Conservation (phyloP, 257 asterid species). For the Solanum tarijense region DNA sequence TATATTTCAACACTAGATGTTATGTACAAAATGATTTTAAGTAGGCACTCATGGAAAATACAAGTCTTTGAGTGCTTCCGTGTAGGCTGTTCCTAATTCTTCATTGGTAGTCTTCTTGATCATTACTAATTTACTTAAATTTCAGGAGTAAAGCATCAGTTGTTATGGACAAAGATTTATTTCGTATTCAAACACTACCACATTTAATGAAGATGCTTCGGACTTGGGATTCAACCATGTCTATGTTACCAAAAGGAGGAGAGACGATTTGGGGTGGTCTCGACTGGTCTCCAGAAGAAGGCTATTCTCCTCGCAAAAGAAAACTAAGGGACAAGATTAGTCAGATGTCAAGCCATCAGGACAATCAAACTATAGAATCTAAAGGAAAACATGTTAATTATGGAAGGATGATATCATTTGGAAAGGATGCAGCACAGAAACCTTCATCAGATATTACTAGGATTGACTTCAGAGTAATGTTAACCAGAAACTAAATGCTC, state of each 20-base stretch:
- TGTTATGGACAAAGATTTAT: slow-evolving; percentile 60
- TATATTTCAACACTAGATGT: background rate
- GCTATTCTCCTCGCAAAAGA: slow-evolving; percentile 34
- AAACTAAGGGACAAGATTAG: slow-evolving; percentile 19
- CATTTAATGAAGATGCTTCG: slow-evolving; percentile 86
- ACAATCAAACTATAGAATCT: slow-evolving; percentile 18
- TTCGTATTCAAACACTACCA: slow-evolving; percentile 70
- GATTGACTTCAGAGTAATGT: slow-evolving; percentile 64
- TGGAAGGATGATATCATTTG: slow-evolving; percentile 75
- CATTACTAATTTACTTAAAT: background rate
- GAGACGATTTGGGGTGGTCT: slow-evolving; percentile 89
- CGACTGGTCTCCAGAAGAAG: slow-evolving; percentile 89
- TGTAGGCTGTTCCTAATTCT: background rate
- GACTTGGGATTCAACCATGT: slow-evolving; percentile 94
- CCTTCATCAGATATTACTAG: slow-evolving; percentile 53
- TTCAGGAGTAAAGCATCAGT: slow-evolving; percentile 63
- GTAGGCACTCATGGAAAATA: background rate
- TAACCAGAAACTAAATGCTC: background rate
- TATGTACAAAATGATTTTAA: background rate
- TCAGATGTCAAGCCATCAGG: slow-evolving; percentile 18
- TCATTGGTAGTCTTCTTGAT: background rate
- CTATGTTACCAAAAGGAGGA: slow-evolving; percentile 92
- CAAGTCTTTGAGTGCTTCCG: background rate
- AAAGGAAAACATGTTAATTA: slow-evolving; percentile 27
- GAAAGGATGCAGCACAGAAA: slow-evolving; percentile 45